Conservation (phyloP, 257 asterid species). For the Gardenia jasminoides region DNA sequence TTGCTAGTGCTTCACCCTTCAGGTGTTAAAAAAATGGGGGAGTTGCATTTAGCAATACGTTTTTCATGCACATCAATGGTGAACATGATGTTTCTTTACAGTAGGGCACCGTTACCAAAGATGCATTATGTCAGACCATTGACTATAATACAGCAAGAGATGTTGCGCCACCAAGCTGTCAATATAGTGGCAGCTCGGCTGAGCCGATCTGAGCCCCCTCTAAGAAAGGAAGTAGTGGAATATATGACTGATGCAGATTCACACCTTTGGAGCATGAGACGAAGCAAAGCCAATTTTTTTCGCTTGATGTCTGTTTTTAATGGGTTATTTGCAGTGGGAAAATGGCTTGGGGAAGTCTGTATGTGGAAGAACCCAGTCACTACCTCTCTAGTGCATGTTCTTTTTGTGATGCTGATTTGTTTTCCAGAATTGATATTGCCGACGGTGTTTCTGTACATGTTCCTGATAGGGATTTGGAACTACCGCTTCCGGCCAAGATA, state of each 20-base stretch:
- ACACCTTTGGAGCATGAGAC: conserved; percentile 97
- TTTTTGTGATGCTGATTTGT: conserved; percentile 62
- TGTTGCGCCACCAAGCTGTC: conserved; percentile 79
- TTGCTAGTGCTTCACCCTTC: conserved; percentile 73
- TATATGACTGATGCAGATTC: conserved; percentile 79
- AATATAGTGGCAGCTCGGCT: conserved; percentile 65
- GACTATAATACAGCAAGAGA: conserved; percentile 59
- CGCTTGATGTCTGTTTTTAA: conserved; percentile 59
- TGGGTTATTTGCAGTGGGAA: conserved; percentile 52
- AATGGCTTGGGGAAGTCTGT: conserved; percentile 81
- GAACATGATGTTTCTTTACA: conserved; percentile 63
- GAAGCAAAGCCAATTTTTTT: conserved; percentile 86
- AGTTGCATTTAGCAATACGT: conserved; percentile 83
- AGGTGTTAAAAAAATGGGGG: conserved; percentile 95
- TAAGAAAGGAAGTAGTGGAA: conserved; percentile 71
- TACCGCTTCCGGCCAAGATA: conserved; percentile 60
- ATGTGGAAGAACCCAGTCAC: conserved; percentile 75
- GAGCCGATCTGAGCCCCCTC: conserved; percentile 88
- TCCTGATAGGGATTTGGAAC: conserved; percentile 75
- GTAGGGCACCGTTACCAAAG: conserved; percentile 75
- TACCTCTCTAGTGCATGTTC: conserved; percentile 69
- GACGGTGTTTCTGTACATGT: conserved; percentile 73
- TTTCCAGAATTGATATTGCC: conserved; percentile 79
- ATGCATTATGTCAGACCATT: conserved; percentile 84
- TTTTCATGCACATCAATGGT: conserved; percentile 69